A percentile compares a stretch with the other conserved stretches of the same genome.
Evolutionary conservation across 1,139 yeast genomes (phyloP).

Genomic region (Diutina sp.): DNA sequence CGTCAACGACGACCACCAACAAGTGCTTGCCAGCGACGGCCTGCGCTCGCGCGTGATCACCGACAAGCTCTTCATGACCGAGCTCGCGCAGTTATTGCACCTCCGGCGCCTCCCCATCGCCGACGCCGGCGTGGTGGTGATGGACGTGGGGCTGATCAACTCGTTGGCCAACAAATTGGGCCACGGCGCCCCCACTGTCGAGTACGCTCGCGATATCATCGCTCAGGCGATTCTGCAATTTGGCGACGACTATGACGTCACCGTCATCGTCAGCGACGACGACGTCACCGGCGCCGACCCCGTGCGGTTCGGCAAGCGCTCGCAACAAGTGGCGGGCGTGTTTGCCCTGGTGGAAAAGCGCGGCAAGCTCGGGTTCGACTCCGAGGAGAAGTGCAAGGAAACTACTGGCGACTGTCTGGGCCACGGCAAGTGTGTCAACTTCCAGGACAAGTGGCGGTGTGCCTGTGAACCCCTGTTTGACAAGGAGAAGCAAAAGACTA

Average conservation of each 20-base stretch:
- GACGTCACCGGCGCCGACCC: not conserved
- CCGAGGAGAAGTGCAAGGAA: conserved; percentile 40
- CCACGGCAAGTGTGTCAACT: conserved; percentile 46
- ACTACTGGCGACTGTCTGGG: conserved; percentile 45
- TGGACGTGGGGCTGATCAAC: not conserved
- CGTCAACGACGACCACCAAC: not conserved
- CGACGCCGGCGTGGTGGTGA: not conserved
- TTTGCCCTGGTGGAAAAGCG: conserved; percentile 6
- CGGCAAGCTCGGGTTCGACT: conserved; percentile 15
- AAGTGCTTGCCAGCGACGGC: not conserved
- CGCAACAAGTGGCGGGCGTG: conserved; percentile 6
- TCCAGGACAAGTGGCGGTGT: conserved; percentile 37
- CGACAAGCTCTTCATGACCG: not conserved
- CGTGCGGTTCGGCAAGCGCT: not conserved
- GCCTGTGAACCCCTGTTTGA: conserved; percentile 40
- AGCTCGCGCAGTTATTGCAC: not conserved
- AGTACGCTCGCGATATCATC: not conserved
- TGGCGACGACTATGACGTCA: not conserved
- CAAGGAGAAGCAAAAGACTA: conserved; percentile 34
- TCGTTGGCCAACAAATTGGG: not conserved
- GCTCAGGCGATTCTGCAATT: not conserved
- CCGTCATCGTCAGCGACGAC: not conserved
- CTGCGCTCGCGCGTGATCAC: not conserved
- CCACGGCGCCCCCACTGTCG: not conserved
- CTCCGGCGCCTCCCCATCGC: not conserved